Evolutionary conservation across 768 basidiomycete species (phyloP).

Genomic region (Gelatoporia subvermispora): DNA sequence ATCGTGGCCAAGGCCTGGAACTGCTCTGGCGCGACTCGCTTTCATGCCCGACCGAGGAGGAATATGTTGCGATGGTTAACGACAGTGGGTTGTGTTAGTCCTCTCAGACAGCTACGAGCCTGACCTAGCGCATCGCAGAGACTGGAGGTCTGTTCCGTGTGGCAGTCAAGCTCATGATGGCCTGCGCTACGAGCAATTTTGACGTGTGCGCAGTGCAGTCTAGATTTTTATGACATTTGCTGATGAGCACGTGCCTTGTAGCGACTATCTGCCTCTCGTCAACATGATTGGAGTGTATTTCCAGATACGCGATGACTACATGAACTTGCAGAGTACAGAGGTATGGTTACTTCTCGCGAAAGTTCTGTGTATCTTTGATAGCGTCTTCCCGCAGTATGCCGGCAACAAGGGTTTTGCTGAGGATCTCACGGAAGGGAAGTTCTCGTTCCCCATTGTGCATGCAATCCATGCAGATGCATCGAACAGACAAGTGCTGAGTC

Average conservation of each 20-base stretch:
- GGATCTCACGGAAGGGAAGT: slow-evolving; percentile 95
- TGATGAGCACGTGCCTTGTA: slow-evolving; percentile 23
- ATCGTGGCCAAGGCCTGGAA: slow-evolving; percentile 93
- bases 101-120: not conserved
- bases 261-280: slow-evolving; percentile 88
- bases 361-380: not conserved
- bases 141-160: slow-evolving; percentile 92
- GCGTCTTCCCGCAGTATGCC: slow-evolving; percentile 54
- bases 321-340: slow-evolving; percentile 87
- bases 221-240: too few relatives aligned
- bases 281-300: slow-evolving; percentile 94
- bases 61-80: slow-evolving; percentile 95
- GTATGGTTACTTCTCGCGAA: slow-evolving; percentile 37
- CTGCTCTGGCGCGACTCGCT: slow-evolving; percentile 92
- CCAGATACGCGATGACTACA: slow-evolving; percentile 96
- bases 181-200: slow-evolving; percentile 60
- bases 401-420: slow-evolving; percentile 87
- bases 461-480: slow-evolving; percentile 73
- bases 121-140: slow-evolving; percentile 43
- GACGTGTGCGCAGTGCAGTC: slow-evolving; percentile 43
- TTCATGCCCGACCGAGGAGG: slow-evolving; percentile 88
- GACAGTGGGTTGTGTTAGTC: slow-evolving; percentile 57
- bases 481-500: slow-evolving; percentile 82
- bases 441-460: slow-evolving; percentile 94
- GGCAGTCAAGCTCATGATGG: slow-evolving; percentile 96